These are phyloP conservation scores for Ceratocystis destructans DNA, from an alignment of 2,329 filamentous ascomycete species.

Conservation along the genomic window DNA sequence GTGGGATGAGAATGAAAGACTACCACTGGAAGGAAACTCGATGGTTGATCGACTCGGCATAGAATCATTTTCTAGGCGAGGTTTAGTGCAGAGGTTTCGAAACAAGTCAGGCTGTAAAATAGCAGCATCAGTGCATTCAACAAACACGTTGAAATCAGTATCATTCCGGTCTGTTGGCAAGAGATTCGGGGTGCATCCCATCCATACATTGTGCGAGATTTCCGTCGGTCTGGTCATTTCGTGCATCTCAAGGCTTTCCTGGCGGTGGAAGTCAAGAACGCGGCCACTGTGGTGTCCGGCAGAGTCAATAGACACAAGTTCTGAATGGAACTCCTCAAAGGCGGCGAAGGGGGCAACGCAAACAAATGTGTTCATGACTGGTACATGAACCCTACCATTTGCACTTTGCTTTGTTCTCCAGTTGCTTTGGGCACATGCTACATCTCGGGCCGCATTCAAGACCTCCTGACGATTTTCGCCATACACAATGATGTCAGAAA, in stretches of 20 bases:
- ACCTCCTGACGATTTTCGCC: conserved; percentile 53
- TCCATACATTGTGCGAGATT: conserved; percentile 78
- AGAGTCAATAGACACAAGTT: conserved; percentile 63
- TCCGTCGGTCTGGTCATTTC: conserved; percentile 81
- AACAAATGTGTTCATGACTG: conserved; percentile 76
- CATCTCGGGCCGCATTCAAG: conserved; percentile 50
- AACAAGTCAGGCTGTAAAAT: conserved; percentile 58
- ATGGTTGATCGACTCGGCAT: conserved; percentile 28
- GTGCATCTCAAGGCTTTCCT: conserved; percentile 86
- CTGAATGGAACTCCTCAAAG: conserved; percentile 55
- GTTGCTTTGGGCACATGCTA: conserved; percentile 61
- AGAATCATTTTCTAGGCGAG: not conserved
- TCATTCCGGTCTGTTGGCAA: conserved; percentile 50
- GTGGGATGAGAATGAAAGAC: conserved; percentile 72
- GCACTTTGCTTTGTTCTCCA: conserved; percentile 55
- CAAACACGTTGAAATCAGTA: conserved; percentile 62
- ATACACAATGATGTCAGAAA: conserved; percentile 89
- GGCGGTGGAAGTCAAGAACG: conserved; percentile 76
- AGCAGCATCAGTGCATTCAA: conserved; percentile 80
- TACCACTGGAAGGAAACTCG: conserved; percentile 90
- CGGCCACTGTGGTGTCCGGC: conserved; percentile 58
- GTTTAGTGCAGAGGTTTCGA: conserved; percentile 24
- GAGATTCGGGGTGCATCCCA: conserved; percentile 52
- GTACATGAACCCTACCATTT: conserved; percentile 35
- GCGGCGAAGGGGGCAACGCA: conserved; percentile 48